phyloP scores from a whole-genome alignment of 1,284 basidiomycete genomes.

The Moesziomyces parantarcticus region DNA sequence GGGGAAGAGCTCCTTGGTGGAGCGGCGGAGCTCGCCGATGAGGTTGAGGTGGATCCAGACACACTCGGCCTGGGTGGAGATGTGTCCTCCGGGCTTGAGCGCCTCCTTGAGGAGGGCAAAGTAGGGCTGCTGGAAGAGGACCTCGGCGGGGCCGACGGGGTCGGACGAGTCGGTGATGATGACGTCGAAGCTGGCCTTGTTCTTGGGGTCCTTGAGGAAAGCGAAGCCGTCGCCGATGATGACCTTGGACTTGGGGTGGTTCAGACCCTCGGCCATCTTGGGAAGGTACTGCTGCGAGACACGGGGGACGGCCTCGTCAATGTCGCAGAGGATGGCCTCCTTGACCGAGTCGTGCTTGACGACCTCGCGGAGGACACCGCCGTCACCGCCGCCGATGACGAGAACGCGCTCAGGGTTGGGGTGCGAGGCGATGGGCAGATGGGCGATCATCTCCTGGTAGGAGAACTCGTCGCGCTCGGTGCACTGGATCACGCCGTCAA shows the following conservation, averaged over 20 bases:
- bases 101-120: conserved; percentile 93
- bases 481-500: conserved; percentile 96
- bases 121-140: conserved; percentile 96
- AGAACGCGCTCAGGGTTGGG: conserved; percentile 96
- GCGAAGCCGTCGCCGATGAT: conserved; percentile 96
- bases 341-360: conserved; percentile 93
- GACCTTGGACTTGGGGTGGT: conserved; percentile 85
- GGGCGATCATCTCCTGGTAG: conserved; percentile 99
- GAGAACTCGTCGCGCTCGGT: conserved; percentile 99
- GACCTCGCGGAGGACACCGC: conserved; percentile 88
- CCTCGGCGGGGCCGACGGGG: conserved; percentile 93
- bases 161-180: conserved; percentile 99
- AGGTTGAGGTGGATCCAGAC: conserved; percentile 93
- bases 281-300: conserved; percentile 94
- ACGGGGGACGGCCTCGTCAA: conserved; percentile 97
- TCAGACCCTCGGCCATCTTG: conserved; percentile 88
- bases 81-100: conserved; percentile 88
- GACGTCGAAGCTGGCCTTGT: conserved; percentile 83
- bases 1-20: conserved; percentile 82
- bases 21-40: conserved; percentile 81
- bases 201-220: conserved; percentile 89
- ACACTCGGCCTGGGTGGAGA: conserved; percentile 96
- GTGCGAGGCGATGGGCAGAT: conserved; percentile 92
- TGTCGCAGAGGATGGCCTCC: conserved; percentile 94
- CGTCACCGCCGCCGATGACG: conserved; percentile 89